Evolutionary conservation across 2,329 filamentous ascomycete species (phyloP), one percentile per base, ranked within the genome.

Genomic region (Ascochyta pisi): DNA sequence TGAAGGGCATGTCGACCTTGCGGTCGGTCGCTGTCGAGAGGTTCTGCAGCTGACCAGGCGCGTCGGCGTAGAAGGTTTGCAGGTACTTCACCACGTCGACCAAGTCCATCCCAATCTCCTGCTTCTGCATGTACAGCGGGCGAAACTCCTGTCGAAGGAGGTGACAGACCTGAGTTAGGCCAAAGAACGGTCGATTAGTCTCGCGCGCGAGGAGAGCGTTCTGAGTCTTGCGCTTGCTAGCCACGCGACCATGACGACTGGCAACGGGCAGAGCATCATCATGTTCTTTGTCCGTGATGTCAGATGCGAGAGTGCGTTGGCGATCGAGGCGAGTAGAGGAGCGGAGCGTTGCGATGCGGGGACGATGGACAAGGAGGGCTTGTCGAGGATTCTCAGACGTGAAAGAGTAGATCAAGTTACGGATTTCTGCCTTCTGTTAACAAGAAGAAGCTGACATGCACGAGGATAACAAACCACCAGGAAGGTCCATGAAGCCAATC

Each of bases 101-200:
- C 3, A 73, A n/a, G 31, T 72, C 67, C 43, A 74, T 57, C 4
- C 68, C 67, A 9, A 72, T 58, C 39, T 71, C 67, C 34, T 73
- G 70, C 3, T 43, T 44, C 1, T 51, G 44, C 42, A 73, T 47
- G 50, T 66, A 73, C 1, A 67, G 43, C 0, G 66, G 65, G 6
- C 64, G 64, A 34, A 61, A 73, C 39, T 74, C 71, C 1, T 46
- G 9, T 26, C 71, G 67, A 8, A 74, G 51, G 37, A 65, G 60
- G 9, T 45, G 60, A 46, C 58, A 68, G 8, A 69, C 69, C 35
- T 73, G 68, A 0, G 69, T 69, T 1, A 74, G 42, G 1, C 62
- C 68, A 31, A 58, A 62, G 46, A 63, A 70, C 0, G 67, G 66
- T n/a, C 69, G 68, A 15, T 64, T 64, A 7, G 54, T 63, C 19